These are phyloP conservation scores for Dipodascus geniculatus DNA, from an alignment of 805 yeast genomes.

Conservation along the genomic window DNA sequence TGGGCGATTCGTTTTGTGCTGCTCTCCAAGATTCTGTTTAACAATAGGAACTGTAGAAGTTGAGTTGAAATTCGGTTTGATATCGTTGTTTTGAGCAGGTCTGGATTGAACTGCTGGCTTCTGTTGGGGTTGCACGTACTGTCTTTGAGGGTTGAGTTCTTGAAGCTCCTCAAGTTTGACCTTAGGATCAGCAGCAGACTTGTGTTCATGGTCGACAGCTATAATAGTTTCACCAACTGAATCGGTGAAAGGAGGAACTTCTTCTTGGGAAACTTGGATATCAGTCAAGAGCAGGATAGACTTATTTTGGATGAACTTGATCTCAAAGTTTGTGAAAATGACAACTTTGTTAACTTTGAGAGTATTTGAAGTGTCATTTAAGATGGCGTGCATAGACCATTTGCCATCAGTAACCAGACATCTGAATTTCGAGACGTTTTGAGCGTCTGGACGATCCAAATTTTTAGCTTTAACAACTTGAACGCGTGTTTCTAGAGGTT, in stretches of 20 bases:
- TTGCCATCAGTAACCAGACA: neutral
- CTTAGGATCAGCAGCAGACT: neutral
- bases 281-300: neutral
- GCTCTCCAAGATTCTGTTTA: slow-evolving; percentile 5
- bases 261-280: neutral
- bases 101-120: neutral
- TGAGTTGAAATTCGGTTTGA: neutral
- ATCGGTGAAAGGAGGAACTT: neutral
- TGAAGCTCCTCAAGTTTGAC: neutral
- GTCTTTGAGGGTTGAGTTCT: neutral
- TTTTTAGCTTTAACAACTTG: neutral
- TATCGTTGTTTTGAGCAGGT: neutral
- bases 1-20: slow-evolving; percentile 16
- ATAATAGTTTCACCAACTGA: neutral
- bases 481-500: neutral
- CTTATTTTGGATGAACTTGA: neutral
- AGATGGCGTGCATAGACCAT: neutral
- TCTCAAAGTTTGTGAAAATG: neutral
- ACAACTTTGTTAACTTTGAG: neutral
- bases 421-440: neutral
- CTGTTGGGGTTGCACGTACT: no score
- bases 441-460: neutral
- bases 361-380: neutral
- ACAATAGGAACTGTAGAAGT: slow-evolving; percentile 4
- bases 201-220: neutral